Evolutionary conservation across 2,329 filamentous ascomycete species (phyloP).

Genomic region (Aureobasidium mangrovei): DNA sequence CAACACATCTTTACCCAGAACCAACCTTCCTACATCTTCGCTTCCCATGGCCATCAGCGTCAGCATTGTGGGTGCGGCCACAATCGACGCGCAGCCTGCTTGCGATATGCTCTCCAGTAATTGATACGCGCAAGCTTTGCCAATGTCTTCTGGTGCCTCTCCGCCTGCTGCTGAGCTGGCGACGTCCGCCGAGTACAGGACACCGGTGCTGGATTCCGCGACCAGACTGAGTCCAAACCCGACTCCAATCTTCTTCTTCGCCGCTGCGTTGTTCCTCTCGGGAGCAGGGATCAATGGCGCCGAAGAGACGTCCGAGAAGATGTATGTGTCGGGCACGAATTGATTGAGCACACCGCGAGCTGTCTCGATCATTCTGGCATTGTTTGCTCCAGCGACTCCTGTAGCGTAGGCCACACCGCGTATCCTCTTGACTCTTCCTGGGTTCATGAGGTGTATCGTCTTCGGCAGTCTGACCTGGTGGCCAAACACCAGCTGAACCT

Average conservation of each 20-base stretch:
- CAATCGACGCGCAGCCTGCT: slow-evolving; percentile 70
- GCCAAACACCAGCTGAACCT: slow-evolving; percentile 89
- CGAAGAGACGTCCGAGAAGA: slow-evolving; percentile 61
- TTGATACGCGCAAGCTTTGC: slow-evolving; percentile 79
- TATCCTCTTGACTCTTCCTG: slow-evolving; percentile 79
- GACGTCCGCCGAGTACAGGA: slow-evolving; percentile 81
- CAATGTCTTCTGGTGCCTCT: slow-evolving; percentile 80
- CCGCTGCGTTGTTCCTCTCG: slow-evolving; percentile 54
- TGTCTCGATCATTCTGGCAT: slow-evolving; percentile 87
- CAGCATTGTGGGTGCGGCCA: slow-evolving; percentile 65
- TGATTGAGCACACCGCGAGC: slow-evolving; percentile 80
- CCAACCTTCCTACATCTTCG: slow-evolving; percentile 84
- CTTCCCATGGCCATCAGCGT: slow-evolving; percentile 96
- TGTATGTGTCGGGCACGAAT: slow-evolving; percentile 79
- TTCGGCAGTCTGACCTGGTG: slow-evolving; percentile 90
- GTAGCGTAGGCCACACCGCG: slow-evolving; percentile 89
- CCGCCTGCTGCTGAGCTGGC: slow-evolving; percentile 67
- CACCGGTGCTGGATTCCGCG: slow-evolving; percentile 81
- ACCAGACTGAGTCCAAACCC: slow-evolving; percentile 88
- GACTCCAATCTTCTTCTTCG: slow-evolving; percentile 59
- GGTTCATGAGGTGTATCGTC: slow-evolving; percentile 78
- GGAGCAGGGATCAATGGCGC: slow-evolving; percentile 56
- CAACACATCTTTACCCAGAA: slow-evolving; percentile 71
- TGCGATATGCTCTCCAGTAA: slow-evolving; percentile 72
- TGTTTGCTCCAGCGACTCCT: slow-evolving; percentile 86